Conservation (phyloP, 108 stramenopile genomes). For the Nannochloropsis salina region DNA sequence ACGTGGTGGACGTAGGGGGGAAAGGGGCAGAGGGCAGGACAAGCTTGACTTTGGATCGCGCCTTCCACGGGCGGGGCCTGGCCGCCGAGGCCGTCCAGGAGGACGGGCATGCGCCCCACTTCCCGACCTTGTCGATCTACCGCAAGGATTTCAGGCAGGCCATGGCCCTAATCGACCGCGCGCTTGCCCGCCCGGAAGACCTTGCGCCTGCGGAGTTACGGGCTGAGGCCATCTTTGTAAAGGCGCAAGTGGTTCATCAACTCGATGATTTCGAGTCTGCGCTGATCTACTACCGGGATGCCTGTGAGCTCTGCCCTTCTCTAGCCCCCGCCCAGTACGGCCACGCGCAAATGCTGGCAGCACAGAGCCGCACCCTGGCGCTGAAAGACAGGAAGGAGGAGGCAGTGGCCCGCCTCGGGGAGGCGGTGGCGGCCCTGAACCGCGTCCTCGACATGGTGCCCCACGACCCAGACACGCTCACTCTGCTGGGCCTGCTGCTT, state of each 20-base stretch:
- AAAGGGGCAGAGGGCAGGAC: background rate
- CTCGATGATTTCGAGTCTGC: slow-evolving; percentile 30
- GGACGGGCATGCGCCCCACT: background rate
- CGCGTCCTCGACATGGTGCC: background rate
- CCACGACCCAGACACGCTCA: background rate
- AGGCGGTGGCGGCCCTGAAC: slow-evolving; percentile 8
- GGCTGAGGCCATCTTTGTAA: background rate
- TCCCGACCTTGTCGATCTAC: background rate
- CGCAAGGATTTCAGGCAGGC: slow-evolving; percentile 7
- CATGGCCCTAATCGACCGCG: background rate
- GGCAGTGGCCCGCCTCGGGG: background rate
- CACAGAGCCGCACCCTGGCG: slow-evolving; percentile 3
- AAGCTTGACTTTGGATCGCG: background rate
- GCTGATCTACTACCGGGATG: slow-evolving; percentile 31
- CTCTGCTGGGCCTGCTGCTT: background rate
- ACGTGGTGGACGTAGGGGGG: background rate
- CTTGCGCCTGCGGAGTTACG: background rate
- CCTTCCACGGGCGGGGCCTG: background rate
- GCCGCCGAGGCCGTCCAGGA: background rate
- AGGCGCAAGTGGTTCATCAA: slow-evolving; percentile 9
- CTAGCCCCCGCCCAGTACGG: slow-evolving; percentile 46
- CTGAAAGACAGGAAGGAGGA: background rate
- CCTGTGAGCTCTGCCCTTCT: slow-evolving; percentile 37
- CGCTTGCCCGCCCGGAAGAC: background rate
- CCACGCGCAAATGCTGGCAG: slow-evolving; percentile 31